Percentiles rank a stretch among this genome's conserved stretches.
These are phyloP conservation scores for Moesziomyces globuligerus DNA, from an alignment of 1,284 basidiomycete species.

Conservation along the genomic window DNA sequence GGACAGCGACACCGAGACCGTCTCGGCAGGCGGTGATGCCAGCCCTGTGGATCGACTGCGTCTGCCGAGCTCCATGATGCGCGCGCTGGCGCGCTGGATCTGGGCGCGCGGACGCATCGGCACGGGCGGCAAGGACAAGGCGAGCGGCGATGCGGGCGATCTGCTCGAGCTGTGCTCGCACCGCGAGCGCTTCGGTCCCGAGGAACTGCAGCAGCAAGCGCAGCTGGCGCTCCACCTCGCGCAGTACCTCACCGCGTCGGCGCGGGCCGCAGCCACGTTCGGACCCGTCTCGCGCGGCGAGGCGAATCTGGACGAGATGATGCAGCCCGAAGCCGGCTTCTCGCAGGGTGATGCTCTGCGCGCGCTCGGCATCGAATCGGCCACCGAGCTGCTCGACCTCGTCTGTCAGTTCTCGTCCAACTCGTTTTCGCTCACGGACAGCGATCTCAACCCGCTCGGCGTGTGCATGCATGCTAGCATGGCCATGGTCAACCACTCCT, in stretches of 20 bases:
- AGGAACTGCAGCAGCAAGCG: slow-evolving; percentile 32
- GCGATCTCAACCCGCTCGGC: slow-evolving; percentile 75
- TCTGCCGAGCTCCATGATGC: slow-evolving; percentile 38
- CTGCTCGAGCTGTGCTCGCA: slow-evolving; percentile 39
- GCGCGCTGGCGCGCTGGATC: slow-evolving; percentile 41
- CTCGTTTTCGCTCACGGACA: slow-evolving; percentile 79
- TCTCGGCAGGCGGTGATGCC: slow-evolving; percentile 1
- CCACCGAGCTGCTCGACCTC: slow-evolving; percentile 37
- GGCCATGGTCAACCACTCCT: slow-evolving; percentile 90
- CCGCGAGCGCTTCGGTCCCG: slow-evolving; percentile 32
- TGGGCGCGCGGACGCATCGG: slow-evolving; percentile 39
- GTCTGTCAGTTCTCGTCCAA: slow-evolving; percentile 82
- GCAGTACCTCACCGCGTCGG: slow-evolving; percentile 33
- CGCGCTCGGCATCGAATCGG: slow-evolving; percentile 38
- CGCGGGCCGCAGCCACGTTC: slow-evolving; percentile 20
- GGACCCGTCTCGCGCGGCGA: slow-evolving; percentile 24
- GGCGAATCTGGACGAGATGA: slow-evolving; percentile 27
- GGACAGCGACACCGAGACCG: slow-evolving; percentile 20
- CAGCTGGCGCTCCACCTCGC: slow-evolving; percentile 35
- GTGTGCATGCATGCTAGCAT: slow-evolving; percentile 79
- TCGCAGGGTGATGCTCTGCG: slow-evolving; percentile 37
- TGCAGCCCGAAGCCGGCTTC: slow-evolving; percentile 30
- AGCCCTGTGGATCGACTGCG: slow-evolving; percentile 11
- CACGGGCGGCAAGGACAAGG: slow-evolving; percentile 26
- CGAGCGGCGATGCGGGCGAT: slow-evolving; percentile 20